These are phyloP conservation scores for Cryphonectria carpinicola DNA, from an alignment of 2,329 filamentous ascomycete species.

Conservation along the genomic window DNA sequence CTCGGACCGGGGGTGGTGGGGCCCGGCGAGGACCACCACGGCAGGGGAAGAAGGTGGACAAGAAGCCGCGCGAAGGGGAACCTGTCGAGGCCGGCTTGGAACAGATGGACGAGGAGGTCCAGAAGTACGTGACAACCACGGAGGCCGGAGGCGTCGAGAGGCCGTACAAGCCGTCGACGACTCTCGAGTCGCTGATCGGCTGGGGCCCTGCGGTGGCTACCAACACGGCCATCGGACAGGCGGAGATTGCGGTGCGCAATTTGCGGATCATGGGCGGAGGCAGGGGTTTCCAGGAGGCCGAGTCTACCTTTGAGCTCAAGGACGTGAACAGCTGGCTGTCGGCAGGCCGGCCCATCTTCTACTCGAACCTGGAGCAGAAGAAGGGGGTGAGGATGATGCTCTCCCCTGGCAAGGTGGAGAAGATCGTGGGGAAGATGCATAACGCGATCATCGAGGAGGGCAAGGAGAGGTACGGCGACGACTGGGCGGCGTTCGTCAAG, in stretches of 20 bases:
- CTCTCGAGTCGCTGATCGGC: constrained; percentile 40
- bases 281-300: constrained; percentile 36
- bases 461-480: constrained; percentile 12
- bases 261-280: constrained; percentile 47
- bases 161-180: constrained; percentile 40
- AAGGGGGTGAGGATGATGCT: constrained; percentile 30
- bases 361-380: constrained; percentile 40
- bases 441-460: constrained; percentile 40
- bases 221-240: constrained; percentile 36
- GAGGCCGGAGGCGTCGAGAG: constrained; percentile 34
- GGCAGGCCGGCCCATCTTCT: constrained; percentile 42
- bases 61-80: constrained; percentile 16
- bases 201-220: constrained; percentile 45
- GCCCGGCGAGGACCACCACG: constrained; percentile 4
- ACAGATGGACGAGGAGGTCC: constrained; percentile 33
- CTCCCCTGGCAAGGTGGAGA: constrained; percentile 29
- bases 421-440: constrained; percentile 32
- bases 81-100: constrained; percentile 5
- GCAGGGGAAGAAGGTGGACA: constrained; percentile 5
- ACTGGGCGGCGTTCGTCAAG: constrained; percentile 22
- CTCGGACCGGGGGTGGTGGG: background rate
- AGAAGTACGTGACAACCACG: constrained; percentile 35
- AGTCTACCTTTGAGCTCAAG: constrained; percentile 30
- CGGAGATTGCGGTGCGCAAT: constrained; percentile 41
- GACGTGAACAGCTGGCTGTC: constrained; percentile 34